Conservation (phyloP, 2,329 filamentous ascomycete genomes). For the Penicillium sp. region DNA sequence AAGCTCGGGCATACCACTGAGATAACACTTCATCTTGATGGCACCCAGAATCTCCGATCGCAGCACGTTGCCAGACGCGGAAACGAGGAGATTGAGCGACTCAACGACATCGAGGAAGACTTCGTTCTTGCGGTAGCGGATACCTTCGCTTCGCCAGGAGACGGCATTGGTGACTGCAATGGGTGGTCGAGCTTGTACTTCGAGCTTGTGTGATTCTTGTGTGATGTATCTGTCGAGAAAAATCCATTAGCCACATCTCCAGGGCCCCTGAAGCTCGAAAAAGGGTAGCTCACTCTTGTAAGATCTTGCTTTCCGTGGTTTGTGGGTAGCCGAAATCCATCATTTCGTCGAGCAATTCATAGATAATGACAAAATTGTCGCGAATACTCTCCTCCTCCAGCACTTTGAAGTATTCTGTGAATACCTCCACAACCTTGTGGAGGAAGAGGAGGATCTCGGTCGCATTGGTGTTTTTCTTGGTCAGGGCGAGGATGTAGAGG, state of each 20-base stretch:
- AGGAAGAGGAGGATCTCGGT: conserved; percentile 98
- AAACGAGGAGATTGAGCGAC: conserved; percentile 93
- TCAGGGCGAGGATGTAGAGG: conserved; percentile 95
- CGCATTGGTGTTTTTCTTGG: conserved; percentile 98
- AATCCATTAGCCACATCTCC: not conserved
- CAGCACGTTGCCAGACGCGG: conserved; percentile 90
- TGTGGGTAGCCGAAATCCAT: conserved; percentile 99
- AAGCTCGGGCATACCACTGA: conserved; percentile 97
- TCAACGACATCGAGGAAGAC: conserved; percentile 98
- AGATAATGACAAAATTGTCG: conserved; percentile 99
- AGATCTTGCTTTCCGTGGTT: conserved; percentile 96
- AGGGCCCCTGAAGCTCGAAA: not conserved
- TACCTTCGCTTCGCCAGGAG: conserved; percentile 96
- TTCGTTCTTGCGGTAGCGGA: conserved; percentile 98
- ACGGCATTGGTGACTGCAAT: conserved; percentile 99
- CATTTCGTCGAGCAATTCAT: conserved; percentile 98
- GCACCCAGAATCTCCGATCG: conserved; percentile 95
- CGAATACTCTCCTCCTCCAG: conserved; percentile 98
- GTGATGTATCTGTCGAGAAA: conserved; percentile 76
- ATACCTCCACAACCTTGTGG: conserved; percentile 97
- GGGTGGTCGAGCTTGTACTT: conserved; percentile 91
- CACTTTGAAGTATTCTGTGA: conserved; percentile 99
- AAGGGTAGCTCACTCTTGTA: conserved; percentile 71
- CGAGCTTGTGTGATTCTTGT: conserved; percentile 97
- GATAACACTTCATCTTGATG: conserved; percentile 99